These are phyloP conservation scores for Plantago ovata DNA, from an alignment of 257 asterid species.

Conservation along the genomic window DNA sequence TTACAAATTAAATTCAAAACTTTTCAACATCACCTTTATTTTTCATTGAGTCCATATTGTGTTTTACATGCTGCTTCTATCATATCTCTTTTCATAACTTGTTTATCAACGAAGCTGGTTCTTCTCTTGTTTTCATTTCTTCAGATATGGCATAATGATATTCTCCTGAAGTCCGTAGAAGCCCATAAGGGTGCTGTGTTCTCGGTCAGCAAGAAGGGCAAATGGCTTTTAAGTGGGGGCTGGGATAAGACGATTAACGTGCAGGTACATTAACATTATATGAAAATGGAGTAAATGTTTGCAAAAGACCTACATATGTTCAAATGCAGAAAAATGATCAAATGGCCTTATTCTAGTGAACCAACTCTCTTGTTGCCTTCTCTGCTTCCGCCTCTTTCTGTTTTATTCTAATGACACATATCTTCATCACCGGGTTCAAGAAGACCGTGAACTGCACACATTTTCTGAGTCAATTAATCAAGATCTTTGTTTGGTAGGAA, in stretches of 20 bases:
- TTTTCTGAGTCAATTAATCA: not conserved
- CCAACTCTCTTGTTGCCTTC: too few species aligned
- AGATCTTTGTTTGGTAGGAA: slow-evolving; percentile 39
- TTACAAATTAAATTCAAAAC: too few species aligned
- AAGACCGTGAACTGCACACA: too few species aligned
- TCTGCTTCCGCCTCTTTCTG: too few species aligned
- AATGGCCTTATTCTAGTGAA: too few species aligned
- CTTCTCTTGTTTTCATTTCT: slow-evolving; percentile 1
- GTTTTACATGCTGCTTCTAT: too few species aligned
- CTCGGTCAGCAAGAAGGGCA: slow-evolving; percentile 55
- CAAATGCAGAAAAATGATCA: too few species aligned
- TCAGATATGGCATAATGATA: slow-evolving; percentile 67
- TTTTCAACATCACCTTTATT: not conserved
- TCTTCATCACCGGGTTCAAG: too few species aligned
- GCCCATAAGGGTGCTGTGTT: slow-evolving; percentile 62
- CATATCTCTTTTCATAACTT: not conserved
- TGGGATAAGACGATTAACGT: slow-evolving; percentile 68
- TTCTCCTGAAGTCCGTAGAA: slow-evolving; percentile 47
- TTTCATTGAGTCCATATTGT: not conserved
- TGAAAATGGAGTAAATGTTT: too few species aligned
- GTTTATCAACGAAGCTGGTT: slow-evolving; percentile 8
- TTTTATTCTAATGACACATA: too few species aligned
- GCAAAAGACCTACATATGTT: too few species aligned
- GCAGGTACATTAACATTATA: slow-evolving; percentile 39
- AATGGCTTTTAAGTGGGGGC: slow-evolving; percentile 76